phyloP scores from a whole-genome alignment of 305 asterid species.

The Lippia alba region DNA sequence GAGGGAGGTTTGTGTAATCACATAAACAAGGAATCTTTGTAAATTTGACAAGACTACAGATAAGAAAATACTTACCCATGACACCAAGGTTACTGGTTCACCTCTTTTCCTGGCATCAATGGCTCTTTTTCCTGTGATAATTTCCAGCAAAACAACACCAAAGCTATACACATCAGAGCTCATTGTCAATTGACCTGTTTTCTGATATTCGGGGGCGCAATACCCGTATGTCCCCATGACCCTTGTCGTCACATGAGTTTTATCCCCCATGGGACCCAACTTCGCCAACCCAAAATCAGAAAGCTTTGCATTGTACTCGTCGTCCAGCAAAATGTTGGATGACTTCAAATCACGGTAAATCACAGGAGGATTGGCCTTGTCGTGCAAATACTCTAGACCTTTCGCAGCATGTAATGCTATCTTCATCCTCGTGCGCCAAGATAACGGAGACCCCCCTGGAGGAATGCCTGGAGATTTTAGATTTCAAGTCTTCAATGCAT shows the following conservation, averaged over 20 bases:
- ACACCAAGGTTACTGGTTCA: slow-evolving; percentile 61
- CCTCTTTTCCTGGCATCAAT: slow-evolving; percentile 52
- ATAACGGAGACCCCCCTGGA: slow-evolving; percentile 50
- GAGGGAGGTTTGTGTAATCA: no score
- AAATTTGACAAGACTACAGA: neutral
- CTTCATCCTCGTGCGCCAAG: slow-evolving; percentile 85
- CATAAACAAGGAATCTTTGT: no score
- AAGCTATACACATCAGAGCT: slow-evolving; percentile 87
- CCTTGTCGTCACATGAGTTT: slow-evolving; percentile 74
- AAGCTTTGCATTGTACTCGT: slow-evolving; percentile 70
- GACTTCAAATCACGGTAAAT: slow-evolving; percentile 89
- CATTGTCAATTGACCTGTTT: slow-evolving; percentile 81
- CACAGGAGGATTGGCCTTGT: slow-evolving; percentile 85
- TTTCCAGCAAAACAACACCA: slow-evolving; percentile 83
- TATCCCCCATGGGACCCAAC: slow-evolving; percentile 86
- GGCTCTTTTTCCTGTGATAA: slow-evolving; percentile 76
- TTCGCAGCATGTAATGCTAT: slow-evolving; percentile 85
- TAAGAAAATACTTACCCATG: slow-evolving; percentile 58
- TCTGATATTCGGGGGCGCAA: slow-evolving; percentile 89
- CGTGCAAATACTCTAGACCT: slow-evolving; percentile 90
- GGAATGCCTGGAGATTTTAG: slow-evolving; percentile 48
- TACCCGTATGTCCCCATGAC: slow-evolving; percentile 95
- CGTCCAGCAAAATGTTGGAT: slow-evolving; percentile 79
- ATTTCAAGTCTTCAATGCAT: no score
- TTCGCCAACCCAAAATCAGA: slow-evolving; percentile 93